Conservation (phyloP, 2,329 filamentous ascomycete genomes). For the Aspergillus tamarii region DNA sequence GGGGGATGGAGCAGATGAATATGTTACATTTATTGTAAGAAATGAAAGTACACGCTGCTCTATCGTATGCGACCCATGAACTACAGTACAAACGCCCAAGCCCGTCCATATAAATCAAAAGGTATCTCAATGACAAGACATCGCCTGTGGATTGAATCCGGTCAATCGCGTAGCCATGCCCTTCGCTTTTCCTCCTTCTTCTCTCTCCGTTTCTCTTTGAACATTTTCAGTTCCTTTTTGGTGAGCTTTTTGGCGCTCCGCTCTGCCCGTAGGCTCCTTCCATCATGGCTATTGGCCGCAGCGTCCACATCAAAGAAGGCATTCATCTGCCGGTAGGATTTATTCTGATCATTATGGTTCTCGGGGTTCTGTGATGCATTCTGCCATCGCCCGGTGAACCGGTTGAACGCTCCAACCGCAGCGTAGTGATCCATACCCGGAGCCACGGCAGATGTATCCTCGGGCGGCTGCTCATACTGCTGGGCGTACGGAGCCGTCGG, state of each 20-base stretch:
- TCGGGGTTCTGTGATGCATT: conserved; percentile 67
- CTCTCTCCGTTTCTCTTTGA: conserved; percentile 84
- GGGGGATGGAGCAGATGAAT: conserved; percentile 4
- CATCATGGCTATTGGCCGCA: conserved; percentile 87
- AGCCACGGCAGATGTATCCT: conserved; percentile 38
- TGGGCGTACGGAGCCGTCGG: conserved; percentile 93
- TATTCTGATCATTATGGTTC: conserved; percentile 82
- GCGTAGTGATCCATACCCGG: conserved; percentile 58
- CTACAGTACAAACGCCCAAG: conserved; percentile 18
- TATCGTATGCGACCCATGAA: conserved; percentile 18
- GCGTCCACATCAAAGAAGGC: conserved; percentile 96
- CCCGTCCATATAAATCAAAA: conserved; percentile 16
- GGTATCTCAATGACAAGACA: conserved; percentile 20
- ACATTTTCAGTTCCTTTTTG: conserved; percentile 85
- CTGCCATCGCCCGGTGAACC: conserved; percentile 86
- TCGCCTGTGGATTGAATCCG: conserved; percentile 6
- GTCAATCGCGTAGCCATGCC: conserved; percentile 85
- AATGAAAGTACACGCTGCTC: conserved; percentile 7
- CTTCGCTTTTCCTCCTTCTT: conserved; percentile 93
- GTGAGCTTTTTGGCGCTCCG: conserved; percentile 79
- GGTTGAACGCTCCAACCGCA: conserved; percentile 80
- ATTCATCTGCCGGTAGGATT: conserved; percentile 84
- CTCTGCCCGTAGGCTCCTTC: conserved; percentile 88
- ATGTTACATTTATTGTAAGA: conserved; percentile 10
- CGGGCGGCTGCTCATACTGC: conserved; percentile 46